phyloP scores from a whole-genome alignment of 495 filamentous ascomycete species.

The Penicillium longicatenatum region DNA sequence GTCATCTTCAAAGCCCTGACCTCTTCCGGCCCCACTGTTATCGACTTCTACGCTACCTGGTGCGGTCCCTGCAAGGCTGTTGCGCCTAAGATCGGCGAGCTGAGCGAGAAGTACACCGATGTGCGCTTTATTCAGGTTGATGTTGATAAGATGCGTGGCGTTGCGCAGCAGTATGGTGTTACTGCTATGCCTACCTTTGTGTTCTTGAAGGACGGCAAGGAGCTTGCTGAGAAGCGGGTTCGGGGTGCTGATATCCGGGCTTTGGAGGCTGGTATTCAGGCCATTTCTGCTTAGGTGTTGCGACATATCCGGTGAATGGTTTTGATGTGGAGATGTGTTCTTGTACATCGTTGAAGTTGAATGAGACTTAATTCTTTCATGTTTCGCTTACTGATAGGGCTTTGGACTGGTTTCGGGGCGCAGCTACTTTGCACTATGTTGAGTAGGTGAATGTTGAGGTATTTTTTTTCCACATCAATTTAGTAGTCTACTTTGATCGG shows the following conservation, averaged over 20 bases:
- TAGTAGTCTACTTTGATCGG: no score
- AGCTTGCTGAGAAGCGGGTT: slow-evolving; percentile 54
- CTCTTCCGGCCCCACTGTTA: slow-evolving; percentile 27
- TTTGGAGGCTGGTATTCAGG: slow-evolving; percentile 46
- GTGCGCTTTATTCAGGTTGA: slow-evolving; percentile 83
- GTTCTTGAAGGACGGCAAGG: slow-evolving; percentile 72
- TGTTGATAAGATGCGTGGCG: slow-evolving; percentile 75
- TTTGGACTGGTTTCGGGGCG: no score
- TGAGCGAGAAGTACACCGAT: slow-evolving; percentile 45
- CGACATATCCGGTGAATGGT: no score
- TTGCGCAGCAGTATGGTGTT: slow-evolving; percentile 70
- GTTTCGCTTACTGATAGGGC: no score
- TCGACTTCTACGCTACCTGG: slow-evolving; percentile 36
- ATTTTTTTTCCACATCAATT: no score
- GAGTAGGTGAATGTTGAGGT: no score
- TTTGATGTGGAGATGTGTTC: no score
- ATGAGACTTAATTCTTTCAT: no score
- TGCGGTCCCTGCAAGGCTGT: slow-evolving; percentile 33
- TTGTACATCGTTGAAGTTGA: no score
- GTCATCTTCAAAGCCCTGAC: slow-evolving; percentile 34
- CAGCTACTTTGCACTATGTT: no score
- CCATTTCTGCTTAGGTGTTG: slow-evolving; percentile 28
- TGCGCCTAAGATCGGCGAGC: slow-evolving; percentile 28
- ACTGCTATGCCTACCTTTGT: slow-evolving; percentile 91
- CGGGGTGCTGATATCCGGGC: slow-evolving; percentile 72